Percentiles rank a stretch among this genome's conserved stretches.
Evolutionary conservation across 805 yeast genomes (phyloP).

Genomic region (Lipomyces chichibuensis): DNA sequence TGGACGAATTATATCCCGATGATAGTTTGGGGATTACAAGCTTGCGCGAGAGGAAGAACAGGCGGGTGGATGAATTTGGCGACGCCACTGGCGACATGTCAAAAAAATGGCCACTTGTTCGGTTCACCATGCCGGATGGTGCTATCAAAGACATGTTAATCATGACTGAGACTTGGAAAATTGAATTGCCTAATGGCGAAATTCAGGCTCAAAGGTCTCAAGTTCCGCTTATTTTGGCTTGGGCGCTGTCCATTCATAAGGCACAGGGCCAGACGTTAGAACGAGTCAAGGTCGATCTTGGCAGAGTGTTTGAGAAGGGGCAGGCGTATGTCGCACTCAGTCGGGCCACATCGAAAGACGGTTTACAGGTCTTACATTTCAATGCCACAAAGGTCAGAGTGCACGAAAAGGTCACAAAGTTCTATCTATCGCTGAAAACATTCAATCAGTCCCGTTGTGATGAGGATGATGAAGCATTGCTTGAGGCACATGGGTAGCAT

Average conservation of each 20-base stretch:
- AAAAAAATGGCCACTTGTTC: slow-evolving; percentile 67
- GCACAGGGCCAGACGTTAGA: slow-evolving; percentile 91
- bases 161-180: slow-evolving; percentile 78
- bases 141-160: slow-evolving; percentile 74
- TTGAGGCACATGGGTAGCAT: slow-evolving; percentile 3
- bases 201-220: slow-evolving; percentile 75
- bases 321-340: slow-evolving; percentile 96
- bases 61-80: background rate
- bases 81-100: slow-evolving; percentile 2
- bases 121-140: slow-evolving; percentile 73
- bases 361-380: slow-evolving; percentile 80
- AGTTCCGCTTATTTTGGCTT: slow-evolving; percentile 86
- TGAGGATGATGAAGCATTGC: slow-evolving; percentile 8
- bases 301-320: slow-evolving; percentile 80
- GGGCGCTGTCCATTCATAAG: slow-evolving; percentile 95
- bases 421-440: slow-evolving; percentile 51
- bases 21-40: slow-evolving; percentile 31
- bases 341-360: slow-evolving; percentile 81
- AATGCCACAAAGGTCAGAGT: slow-evolving; percentile 64
- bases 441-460: background rate
- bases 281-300: slow-evolving; percentile 74
- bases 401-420: slow-evolving; percentile 68
- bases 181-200: slow-evolving; percentile 72
- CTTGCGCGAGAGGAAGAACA: slow-evolving; percentile 5
- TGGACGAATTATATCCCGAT: slow-evolving; percentile 36